Conservation (phyloP, 78 protist species). For the Speleostelium caveatum region DNA sequence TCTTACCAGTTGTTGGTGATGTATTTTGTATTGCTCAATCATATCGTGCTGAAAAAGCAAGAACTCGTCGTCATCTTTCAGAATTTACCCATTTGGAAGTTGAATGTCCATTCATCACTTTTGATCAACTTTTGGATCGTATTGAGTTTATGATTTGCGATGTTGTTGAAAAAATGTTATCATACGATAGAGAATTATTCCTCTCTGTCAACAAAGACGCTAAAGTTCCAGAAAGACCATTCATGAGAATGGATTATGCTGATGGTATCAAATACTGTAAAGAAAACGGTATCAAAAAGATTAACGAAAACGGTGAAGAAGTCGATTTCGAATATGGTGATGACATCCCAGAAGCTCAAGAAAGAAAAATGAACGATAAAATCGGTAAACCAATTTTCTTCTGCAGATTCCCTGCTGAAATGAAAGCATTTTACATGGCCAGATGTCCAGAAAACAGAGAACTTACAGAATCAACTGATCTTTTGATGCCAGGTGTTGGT, state of each 20-base stretch:
- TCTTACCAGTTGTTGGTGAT: slow-evolving; percentile 92
- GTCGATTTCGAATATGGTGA: slow-evolving; percentile 88
- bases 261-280: slow-evolving; percentile 92
- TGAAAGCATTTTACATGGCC: slow-evolving; percentile 98
- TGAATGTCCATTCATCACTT: slow-evolving; percentile 94
- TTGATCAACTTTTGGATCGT: slow-evolving; percentile 91
- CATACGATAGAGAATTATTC: slow-evolving; percentile 50
- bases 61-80: slow-evolving; percentile 96
- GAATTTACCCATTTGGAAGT: slow-evolving; percentile 95
- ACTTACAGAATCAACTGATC: slow-evolving; percentile 86
- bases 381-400: slow-evolving; percentile 95
- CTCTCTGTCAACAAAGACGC: slow-evolving; percentile 87
- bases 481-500: slow-evolving; percentile 98
- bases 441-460: slow-evolving; percentile 78
- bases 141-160: slow-evolving; percentile 92
- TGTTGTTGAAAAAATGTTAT: slow-evolving; percentile 69
- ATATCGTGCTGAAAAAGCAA: slow-evolving; percentile 95
- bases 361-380: slow-evolving; percentile 94
- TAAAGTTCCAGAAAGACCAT: slow-evolving; percentile 90
- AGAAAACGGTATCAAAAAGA: slow-evolving; percentile 87
- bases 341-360: slow-evolving; percentile 98
- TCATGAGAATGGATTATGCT: slow-evolving; percentile 91
- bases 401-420: slow-evolving; percentile 93
- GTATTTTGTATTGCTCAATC: slow-evolving; percentile 92
- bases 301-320: slow-evolving; percentile 70